A percentile compares a stretch with the other conserved stretches of the same genome.
These are phyloP conservation scores for Camelina neglecta DNA, from an alignment of 345 rosid genomes.

Conservation along the genomic window DNA sequence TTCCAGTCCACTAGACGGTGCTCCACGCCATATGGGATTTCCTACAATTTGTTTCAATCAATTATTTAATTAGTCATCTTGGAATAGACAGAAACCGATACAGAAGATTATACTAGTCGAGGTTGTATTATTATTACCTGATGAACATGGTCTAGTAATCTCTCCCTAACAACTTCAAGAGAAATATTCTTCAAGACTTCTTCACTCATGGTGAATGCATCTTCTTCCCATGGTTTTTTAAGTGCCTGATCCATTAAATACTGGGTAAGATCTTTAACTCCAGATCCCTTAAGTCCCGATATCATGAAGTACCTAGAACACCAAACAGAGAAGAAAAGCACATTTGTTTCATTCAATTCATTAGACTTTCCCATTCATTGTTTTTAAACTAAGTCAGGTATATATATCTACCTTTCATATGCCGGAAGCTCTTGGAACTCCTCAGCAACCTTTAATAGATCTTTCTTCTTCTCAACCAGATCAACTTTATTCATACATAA, in stretches of 20 bases:
- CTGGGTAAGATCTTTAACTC: slow-evolving; percentile 72
- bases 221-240: slow-evolving; percentile 93
- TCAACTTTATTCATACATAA: slow-evolving; percentile 95
- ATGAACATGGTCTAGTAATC: slow-evolving; percentile 84
- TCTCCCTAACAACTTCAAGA: slow-evolving; percentile 89
- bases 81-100: slow-evolving; percentile 4
- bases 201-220: slow-evolving; percentile 76
- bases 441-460: slow-evolving; percentile 69
- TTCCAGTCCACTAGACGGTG: slow-evolving; percentile 91
- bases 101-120: slow-evolving; percentile 19
- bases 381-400: not conserved
- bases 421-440: slow-evolving; percentile 84
- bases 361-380: not conserved
- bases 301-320: slow-evolving; percentile 78
- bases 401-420: slow-evolving; percentile 64
- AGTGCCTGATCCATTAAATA: slow-evolving; percentile 88
- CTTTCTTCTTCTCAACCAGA: slow-evolving; percentile 79
- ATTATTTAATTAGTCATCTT: not conserved
- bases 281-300: slow-evolving; percentile 84
- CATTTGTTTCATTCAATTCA: not conserved
- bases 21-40: slow-evolving; percentile 79
- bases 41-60: slow-evolving; percentile 51
- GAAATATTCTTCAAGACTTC: slow-evolving; percentile 90
- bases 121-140: slow-evolving; percentile 56
- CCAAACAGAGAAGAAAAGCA: slow-evolving; percentile 8